These are phyloP conservation scores for Russula compacta DNA, from an alignment of 768 basidiomycete species.

Conservation along the genomic window DNA sequence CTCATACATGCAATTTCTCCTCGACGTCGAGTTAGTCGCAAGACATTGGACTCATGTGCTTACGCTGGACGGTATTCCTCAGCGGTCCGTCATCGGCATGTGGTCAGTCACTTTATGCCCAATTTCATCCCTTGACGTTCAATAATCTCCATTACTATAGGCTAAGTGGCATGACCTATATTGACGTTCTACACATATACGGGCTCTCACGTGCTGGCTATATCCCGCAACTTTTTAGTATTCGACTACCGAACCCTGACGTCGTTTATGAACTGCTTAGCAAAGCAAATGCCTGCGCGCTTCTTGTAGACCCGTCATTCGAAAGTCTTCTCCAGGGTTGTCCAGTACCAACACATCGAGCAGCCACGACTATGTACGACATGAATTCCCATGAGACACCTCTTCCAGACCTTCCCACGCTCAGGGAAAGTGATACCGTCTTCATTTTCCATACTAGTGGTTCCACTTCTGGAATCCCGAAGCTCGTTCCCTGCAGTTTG, in stretches of 20 bases:
- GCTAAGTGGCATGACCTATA: conserved; percentile 65
- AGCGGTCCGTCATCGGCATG: conserved; percentile 56
- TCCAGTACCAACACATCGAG: conserved; percentile 41
- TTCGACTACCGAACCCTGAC: conserved; percentile 63
- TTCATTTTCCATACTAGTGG: conserved; percentile 78
- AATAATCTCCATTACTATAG: conserved; percentile 29
- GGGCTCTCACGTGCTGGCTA: conserved; percentile 69
- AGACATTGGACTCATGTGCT: conserved; percentile 53
- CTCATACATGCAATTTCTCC: conserved; percentile 54
- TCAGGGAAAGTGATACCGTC: conserved; percentile 34
- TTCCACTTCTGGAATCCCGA: conserved; percentile 77
- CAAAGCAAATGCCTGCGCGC: conserved; percentile 52
- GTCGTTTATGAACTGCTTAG: conserved; percentile 62
- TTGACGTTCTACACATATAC: conserved; percentile 65
- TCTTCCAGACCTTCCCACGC: conserved; percentile 36
- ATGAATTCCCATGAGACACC: conserved; percentile 31
- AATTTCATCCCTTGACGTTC: background rate
- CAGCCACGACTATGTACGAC: conserved; percentile 30
- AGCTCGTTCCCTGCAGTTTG: conserved; percentile 63
- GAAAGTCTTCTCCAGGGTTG: conserved; percentile 34
- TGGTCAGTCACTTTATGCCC: conserved; percentile 40
- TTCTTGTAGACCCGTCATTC: conserved; percentile 58
- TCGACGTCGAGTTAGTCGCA: conserved; percentile 57
- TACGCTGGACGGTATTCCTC: conserved; percentile 35
- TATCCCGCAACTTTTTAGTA: conserved; percentile 68